These are phyloP conservation scores for Arachnopeziza araneosa DNA, from an alignment of 2,329 filamentous ascomycete genomes.

Conservation along the genomic window DNA sequence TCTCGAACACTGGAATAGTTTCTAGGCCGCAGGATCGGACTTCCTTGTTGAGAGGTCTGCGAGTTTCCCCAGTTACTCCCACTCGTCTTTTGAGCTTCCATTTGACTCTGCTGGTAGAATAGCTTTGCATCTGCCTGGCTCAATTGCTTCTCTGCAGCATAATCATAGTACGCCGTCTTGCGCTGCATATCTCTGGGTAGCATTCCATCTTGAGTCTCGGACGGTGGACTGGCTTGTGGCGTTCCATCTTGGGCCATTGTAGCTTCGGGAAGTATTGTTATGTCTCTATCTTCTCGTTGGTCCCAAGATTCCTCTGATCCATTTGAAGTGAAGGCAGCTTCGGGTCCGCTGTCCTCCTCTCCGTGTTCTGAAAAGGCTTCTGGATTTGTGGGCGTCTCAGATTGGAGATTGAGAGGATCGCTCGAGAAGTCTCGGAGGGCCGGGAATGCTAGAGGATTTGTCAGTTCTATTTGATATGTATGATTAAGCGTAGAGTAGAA, in stretches of 20 bases:
- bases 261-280: slow-evolving; percentile 26
- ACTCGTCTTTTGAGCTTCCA: slow-evolving; percentile 38
- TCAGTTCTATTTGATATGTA: background rate
- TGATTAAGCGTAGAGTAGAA: background rate
- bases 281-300: slow-evolving; percentile 13
- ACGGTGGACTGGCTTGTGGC: slow-evolving; percentile 15
- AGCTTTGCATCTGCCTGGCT: slow-evolving; percentile 91
- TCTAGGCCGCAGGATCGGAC: slow-evolving; percentile 25
- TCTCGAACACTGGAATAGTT: slow-evolving; percentile 22
- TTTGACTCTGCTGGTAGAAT: slow-evolving; percentile 86
- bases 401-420: background rate
- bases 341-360: slow-evolving; percentile 11
- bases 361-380: slow-evolving; percentile 12
- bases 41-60: slow-evolving; percentile 25
- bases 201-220: slow-evolving; percentile 34
- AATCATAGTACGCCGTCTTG: slow-evolving; percentile 87
- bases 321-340: background rate
- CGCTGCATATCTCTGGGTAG: slow-evolving; percentile 55
- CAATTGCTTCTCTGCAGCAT: slow-evolving; percentile 88
- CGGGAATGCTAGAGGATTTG: background rate
- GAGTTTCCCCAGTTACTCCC: slow-evolving; percentile 29
- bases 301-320: slow-evolving; percentile 16
- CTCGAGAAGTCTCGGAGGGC: background rate
- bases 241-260: slow-evolving; percentile 21
- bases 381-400: background rate